A percentile compares a stretch with the other conserved stretches of the same genome.
Conservation (phyloP, 352 stramenopile genomes). For the Globisporangium irregulare region DNA sequence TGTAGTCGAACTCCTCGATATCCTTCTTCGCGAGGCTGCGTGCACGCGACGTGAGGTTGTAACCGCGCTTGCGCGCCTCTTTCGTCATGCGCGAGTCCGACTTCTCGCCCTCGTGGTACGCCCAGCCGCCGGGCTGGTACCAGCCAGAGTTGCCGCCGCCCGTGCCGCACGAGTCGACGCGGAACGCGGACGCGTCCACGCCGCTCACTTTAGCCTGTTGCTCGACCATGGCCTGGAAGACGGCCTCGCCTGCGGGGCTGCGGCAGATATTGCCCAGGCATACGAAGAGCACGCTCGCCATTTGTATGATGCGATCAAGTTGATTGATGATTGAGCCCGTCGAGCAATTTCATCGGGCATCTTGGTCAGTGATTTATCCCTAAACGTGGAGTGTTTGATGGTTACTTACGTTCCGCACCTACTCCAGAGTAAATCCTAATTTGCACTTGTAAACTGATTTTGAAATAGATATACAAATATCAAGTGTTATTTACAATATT, state of each 20-base stretch:
- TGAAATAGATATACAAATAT: too few species aligned
- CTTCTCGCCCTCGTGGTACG: slow-evolving; percentile 86
- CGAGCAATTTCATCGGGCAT: not conserved
- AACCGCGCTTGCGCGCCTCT: slow-evolving; percentile 81
- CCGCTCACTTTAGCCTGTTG: slow-evolving; percentile 22
- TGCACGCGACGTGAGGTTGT: slow-evolving; percentile 74
- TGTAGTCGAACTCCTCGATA: slow-evolving; percentile 83
- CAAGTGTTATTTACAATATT: too few species aligned
- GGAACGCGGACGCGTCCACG: slow-evolving; percentile 31
- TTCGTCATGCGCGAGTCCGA: slow-evolving; percentile 83
- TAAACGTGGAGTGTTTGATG: too few species aligned
- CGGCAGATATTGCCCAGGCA: slow-evolving; percentile 91
- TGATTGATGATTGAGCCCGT: slow-evolving; percentile 6
- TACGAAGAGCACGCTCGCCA: slow-evolving; percentile 84
- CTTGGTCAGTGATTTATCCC: too few species aligned
- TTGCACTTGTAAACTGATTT: too few species aligned
- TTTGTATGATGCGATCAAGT: slow-evolving; percentile 8
- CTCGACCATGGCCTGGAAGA: slow-evolving; percentile 81
- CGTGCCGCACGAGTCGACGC: slow-evolving; percentile 85
- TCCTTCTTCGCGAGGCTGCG: slow-evolving; percentile 69
- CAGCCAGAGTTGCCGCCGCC: slow-evolving; percentile 75
- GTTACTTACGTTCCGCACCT: too few species aligned
- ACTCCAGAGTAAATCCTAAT: too few species aligned
- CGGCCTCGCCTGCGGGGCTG: slow-evolving; percentile 73
- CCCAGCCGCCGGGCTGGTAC: slow-evolving; percentile 77